Base-by-base conservation (phyloP, 176 grass and related monocot genomes). In the Oryza meyeriana region DNA sequence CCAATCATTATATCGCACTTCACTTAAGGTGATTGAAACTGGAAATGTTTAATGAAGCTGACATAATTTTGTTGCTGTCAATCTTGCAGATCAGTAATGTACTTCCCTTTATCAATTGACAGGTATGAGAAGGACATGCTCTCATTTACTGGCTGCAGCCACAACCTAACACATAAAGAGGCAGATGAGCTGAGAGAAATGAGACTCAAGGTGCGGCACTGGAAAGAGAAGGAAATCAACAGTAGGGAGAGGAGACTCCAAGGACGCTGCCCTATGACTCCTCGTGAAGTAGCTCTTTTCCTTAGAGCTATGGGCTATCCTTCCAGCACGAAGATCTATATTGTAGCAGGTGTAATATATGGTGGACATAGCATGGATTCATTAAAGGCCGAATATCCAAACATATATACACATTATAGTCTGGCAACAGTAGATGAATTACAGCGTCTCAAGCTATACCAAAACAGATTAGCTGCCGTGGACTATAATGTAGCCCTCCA, bases 91-190 rank as follows among this genome's bases (percentile, higher is more conserved):
- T 71, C 27, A 72, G 25, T 74, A 84, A 69, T 52, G 42, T 29
- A 68, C 36, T 66, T 88, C 39, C 36, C 71, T 71, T 79, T 84
- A 68, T 82, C 5, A 81, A 74, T 8, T 82, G 58, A 68, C 76
- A 98, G 95, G 71, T 98, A 99, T 40, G 96, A 99, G 87, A 99
- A 95, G 93, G 96, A 99, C 77, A 99, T 99, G 96, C 87, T 99
- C 25, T 91, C 96, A 22, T 99, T 99, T 84, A 99, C 96, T 6
- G 96, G 96, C 24, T 99, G 96, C 74, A 93, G 70, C 74, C 96
- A 99, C 79, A 99, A 93, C 55, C 82, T 99, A 65, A 93, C 93
- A 77, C 29, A 42, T 6, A 68, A 90, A 64, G 96, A 99, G 82
- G 64, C 81, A 48, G 72, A 91, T 22, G 90, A 99, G 66, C 88